These are phyloP conservation scores for Epichloe coenophiala DNA, from an alignment of 2,329 filamentous ascomycete genomes.

Conservation along the genomic window DNA sequence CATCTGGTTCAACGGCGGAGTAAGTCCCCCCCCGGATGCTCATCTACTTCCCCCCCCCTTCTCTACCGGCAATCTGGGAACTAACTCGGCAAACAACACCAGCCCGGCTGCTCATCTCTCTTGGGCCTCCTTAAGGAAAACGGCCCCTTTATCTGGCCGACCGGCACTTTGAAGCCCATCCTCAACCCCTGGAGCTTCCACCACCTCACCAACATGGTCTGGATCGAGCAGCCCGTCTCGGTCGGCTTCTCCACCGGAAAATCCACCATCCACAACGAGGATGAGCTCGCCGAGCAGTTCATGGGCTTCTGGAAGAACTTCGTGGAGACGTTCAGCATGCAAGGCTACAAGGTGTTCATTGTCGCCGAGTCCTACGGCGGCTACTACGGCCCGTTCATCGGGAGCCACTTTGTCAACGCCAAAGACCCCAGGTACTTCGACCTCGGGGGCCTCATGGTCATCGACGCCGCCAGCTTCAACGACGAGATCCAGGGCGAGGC, in stretches of 20 bases:
- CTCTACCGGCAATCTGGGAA: too few relatives aligned
- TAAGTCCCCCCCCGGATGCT: conserved; percentile 11
- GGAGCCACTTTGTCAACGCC: conserved; percentile 56
- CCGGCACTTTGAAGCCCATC: conserved; percentile 52
- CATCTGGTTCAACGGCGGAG: conserved; percentile 47
- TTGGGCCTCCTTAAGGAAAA: conserved; percentile 65
- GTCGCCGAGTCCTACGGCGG: conserved; percentile 60
- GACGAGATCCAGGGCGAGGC: conserved; percentile 30
- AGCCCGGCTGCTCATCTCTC: conserved; percentile 45
- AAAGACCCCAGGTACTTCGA: conserved; percentile 55
- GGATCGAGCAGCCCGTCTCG: conserved; percentile 54
- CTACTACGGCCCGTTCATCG: conserved; percentile 56
- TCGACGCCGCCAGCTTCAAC: conserved; percentile 52
- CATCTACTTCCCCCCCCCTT: too few relatives aligned
- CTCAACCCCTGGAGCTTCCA: conserved; percentile 60
- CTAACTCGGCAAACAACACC: too few relatives aligned
- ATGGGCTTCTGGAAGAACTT: conserved; percentile 71
- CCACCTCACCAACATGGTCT: conserved; percentile 39
- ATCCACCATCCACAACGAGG: conserved; percentile 49
- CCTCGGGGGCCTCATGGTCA: conserved; percentile 55
- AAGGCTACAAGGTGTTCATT: conserved; percentile 58
- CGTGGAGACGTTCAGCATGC: conserved; percentile 53
- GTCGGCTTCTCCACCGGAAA: conserved; percentile 58
- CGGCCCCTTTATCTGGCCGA: conserved; percentile 58
- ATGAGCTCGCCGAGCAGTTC: conserved; percentile 58